A percentile compares a stretch with the other conserved stretches of the same genome.
Evolutionary conservation across 257 asterid genomes (phyloP).

Genomic region (Capsicum rhomboideum): DNA sequence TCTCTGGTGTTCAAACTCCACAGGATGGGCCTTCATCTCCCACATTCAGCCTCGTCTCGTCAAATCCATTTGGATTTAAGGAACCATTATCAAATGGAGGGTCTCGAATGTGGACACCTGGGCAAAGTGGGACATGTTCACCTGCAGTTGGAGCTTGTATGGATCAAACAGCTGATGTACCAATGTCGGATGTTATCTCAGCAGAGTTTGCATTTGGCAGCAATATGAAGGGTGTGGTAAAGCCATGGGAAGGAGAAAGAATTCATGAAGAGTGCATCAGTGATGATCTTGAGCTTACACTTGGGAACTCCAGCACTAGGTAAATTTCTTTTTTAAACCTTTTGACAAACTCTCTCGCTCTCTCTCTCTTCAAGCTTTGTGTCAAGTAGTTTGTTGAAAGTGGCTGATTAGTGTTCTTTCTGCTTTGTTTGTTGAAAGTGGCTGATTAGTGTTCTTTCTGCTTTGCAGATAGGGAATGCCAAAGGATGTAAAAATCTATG

Average conservation of each 20-base stretch:
- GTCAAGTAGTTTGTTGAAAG: not conserved
- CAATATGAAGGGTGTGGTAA: conserved; percentile 62
- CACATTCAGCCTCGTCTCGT: conserved; percentile 76
- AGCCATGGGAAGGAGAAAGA: conserved; percentile 97
- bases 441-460: not conserved
- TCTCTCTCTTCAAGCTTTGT: not conserved
- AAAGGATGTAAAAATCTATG: not conserved
- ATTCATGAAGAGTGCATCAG: conserved; percentile 89
- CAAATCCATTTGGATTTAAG: conserved; percentile 66
- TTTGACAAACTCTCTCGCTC: too few species aligned
- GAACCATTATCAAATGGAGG: conserved; percentile 82
- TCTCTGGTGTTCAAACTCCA: conserved; percentile 92
- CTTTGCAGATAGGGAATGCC: conserved; percentile 35
- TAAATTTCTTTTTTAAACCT: conserved; percentile 9
- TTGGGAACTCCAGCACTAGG: conserved; percentile 86
- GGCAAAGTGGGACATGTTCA: conserved; percentile 95
- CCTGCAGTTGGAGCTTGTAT: conserved; percentile 65
- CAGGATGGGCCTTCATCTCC: conserved; percentile 86
- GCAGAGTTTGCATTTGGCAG: conserved; percentile 91
- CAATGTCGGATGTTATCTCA: conserved; percentile 80
- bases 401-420: not conserved
- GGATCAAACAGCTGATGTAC: conserved; percentile 79
- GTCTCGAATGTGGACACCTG: conserved; percentile 95
- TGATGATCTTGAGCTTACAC: conserved; percentile 94
- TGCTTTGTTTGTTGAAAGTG: not conserved